These are phyloP conservation scores for Aspergillus avenaceus DNA, from an alignment of 495 filamentous ascomycete genomes.

Conservation along the genomic window DNA sequence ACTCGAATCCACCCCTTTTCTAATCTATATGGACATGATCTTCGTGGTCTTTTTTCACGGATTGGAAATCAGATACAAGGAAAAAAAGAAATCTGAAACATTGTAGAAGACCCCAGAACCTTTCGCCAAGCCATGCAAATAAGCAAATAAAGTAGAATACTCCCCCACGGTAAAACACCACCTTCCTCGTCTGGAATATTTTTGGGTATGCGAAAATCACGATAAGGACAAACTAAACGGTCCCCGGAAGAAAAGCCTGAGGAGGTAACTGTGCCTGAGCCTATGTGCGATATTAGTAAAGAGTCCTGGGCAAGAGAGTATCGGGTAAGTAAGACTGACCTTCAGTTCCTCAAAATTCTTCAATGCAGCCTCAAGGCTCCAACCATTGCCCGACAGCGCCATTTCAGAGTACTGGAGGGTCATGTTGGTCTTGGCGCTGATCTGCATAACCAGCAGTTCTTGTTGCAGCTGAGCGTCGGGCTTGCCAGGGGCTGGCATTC, in stretches of 20 bases:
- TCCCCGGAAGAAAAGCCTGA: conserved; percentile 33
- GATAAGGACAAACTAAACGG: conserved; percentile 9
- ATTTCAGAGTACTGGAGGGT: conserved; percentile 65
- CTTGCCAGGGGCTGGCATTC: conserved; percentile 36
- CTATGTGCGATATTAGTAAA: conserved; percentile 22
- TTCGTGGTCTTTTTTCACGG: conserved; percentile 12
- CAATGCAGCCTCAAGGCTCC: conserved; percentile 68
- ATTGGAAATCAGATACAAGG: conserved; percentile 21
- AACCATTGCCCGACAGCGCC: conserved; percentile 66
- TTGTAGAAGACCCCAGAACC: conserved; percentile 14
- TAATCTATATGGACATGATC: conserved; percentile 24
- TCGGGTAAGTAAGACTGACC: conserved; percentile 22
- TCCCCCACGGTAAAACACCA: conserved; percentile 2
- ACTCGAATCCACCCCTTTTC: background rate
- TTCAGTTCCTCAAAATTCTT: conserved; percentile 59
- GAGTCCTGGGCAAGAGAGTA: background rate
- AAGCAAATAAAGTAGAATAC: conserved; percentile 12
- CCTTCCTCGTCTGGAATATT: background rate
- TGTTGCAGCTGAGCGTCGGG: conserved; percentile 44
- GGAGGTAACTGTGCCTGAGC: conserved; percentile 37
- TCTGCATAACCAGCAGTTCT: conserved; percentile 59
- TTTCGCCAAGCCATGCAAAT: conserved; percentile 43
- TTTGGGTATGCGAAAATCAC: background rate
- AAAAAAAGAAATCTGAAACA: conserved; percentile 14
- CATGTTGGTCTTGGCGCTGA: conserved; percentile 68